Evolutionary conservation across 2,329 filamentous ascomycete species (phyloP).

Genomic region (Penicillium brasilianum): DNA sequence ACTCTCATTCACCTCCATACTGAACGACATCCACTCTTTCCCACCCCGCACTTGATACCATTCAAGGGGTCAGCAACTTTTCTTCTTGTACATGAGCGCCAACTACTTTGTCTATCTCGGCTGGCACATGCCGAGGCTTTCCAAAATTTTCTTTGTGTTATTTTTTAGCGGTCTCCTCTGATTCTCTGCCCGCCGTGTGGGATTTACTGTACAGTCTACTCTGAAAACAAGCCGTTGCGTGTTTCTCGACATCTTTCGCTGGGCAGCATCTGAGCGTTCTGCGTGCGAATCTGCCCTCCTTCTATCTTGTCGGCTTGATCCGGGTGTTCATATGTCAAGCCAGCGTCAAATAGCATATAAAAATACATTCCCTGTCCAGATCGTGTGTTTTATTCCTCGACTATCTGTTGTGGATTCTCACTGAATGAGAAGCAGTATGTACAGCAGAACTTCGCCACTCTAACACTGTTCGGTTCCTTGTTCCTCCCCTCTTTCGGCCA

Average conservation of each 20-base stretch:
- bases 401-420: neutral
- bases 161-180: neutral
- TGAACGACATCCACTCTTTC: slow-evolving; percentile 4
- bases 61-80: slow-evolving; percentile 4
- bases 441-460: neutral
- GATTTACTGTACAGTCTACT: slow-evolving; percentile 10
- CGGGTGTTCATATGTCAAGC: slow-evolving; percentile 12
- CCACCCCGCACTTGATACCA: neutral
- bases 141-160: slow-evolving; percentile 10
- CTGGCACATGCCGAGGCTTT: slow-evolving; percentile 7
- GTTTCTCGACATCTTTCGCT: slow-evolving; percentile 4
- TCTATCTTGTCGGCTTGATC: neutral
- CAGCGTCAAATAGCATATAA: slow-evolving; percentile 15
- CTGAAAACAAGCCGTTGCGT: slow-evolving; percentile 2
- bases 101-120: slow-evolving; percentile 24
- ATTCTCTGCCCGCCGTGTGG: neutral
- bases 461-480: neutral
- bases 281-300: neutral
- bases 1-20: slow-evolving; percentile 6
- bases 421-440: neutral
- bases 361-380: slow-evolving; percentile 10
- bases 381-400: neutral
- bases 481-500: neutral
- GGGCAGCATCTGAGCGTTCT: slow-evolving; percentile 11
- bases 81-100: slow-evolving; percentile 32